phyloP scores from a whole-genome alignment of 495 filamentous ascomycete species.

The Chaetomium fimeti region DNA sequence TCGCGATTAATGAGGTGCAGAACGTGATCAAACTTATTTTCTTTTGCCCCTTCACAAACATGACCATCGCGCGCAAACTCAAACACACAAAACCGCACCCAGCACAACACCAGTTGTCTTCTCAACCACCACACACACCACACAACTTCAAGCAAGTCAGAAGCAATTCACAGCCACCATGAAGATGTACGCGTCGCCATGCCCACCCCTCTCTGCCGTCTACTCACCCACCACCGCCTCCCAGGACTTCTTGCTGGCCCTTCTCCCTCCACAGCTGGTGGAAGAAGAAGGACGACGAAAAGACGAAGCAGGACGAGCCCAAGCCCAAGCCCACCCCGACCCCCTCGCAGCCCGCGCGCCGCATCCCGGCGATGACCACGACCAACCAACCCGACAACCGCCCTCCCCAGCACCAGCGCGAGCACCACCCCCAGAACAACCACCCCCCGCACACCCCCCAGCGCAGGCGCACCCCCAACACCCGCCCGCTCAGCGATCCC shows the following conservation, averaged over 20 bases:
- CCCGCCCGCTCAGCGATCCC: too few species aligned
- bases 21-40: too few species aligned
- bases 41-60: not conserved
- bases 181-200: not conserved
- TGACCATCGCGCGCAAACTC: not conserved
- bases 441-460: not conserved
- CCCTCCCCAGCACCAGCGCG: not conserved
- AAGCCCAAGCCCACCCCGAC: not conserved
- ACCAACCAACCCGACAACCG: not conserved
- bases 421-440: not conserved
- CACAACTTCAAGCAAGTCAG: not conserved
- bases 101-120: too few species aligned
- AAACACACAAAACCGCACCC: not conserved
- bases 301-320: not conserved
- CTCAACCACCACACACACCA: not conserved
- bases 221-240: not conserved
- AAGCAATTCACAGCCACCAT: not conserved
- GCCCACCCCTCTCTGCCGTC: not conserved
- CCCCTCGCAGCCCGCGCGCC: not conserved
- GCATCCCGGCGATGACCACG: not conserved
- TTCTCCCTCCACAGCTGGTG: not conserved
- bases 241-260: not conserved
- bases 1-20: slow-evolving; percentile 2
- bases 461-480: too few species aligned
- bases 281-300: not conserved